Conservation (phyloP, 192 early-diverging fungal species). For the Chytriomyces confervae region DNA sequence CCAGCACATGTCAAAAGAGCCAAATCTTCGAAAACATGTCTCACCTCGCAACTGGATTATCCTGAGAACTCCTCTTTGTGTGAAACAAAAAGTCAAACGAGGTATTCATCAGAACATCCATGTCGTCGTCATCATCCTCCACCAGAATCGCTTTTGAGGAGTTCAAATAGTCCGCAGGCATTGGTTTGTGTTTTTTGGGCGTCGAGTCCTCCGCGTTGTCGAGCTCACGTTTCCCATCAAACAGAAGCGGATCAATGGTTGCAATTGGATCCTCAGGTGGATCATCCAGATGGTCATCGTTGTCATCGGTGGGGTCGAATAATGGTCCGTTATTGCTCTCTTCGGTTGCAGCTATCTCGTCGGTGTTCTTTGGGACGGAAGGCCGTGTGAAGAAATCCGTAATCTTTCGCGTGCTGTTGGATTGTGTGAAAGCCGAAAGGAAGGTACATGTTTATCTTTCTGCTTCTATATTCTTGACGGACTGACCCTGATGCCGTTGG, state of each 20-base stretch:
- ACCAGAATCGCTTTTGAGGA: neutral
- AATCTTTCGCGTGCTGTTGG: slow-evolving; percentile 50
- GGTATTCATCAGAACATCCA: slow-evolving; percentile 23
- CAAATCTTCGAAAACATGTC: neutral
- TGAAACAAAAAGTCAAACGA: slow-evolving; percentile 17
- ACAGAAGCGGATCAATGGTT: neutral
- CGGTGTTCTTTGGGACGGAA: neutral
- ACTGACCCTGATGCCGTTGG: too few species aligned
- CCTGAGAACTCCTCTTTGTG: slow-evolving; percentile 4
- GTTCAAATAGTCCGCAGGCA: neutral
- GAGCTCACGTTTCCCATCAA: neutral
- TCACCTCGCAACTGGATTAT: neutral
- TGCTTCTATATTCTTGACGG: too few species aligned
- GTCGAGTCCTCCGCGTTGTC: neutral
- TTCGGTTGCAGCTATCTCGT: neutral
- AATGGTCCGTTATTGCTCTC: neutral
- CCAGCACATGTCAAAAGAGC: neutral
- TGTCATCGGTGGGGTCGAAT: slow-evolving; percentile 29
- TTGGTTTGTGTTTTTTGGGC: too few species aligned
- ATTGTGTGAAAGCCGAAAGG: too few species aligned
- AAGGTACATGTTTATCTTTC: too few species aligned
- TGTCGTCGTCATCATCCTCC: slow-evolving; percentile 29
- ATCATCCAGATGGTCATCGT: slow-evolving; percentile 18
- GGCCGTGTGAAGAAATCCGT: slow-evolving; percentile 65
- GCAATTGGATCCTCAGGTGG: neutral